These are phyloP conservation scores for Fomitopsis palustris DNA, from an alignment of 1,284 basidiomycete species.

Conservation along the genomic window DNA sequence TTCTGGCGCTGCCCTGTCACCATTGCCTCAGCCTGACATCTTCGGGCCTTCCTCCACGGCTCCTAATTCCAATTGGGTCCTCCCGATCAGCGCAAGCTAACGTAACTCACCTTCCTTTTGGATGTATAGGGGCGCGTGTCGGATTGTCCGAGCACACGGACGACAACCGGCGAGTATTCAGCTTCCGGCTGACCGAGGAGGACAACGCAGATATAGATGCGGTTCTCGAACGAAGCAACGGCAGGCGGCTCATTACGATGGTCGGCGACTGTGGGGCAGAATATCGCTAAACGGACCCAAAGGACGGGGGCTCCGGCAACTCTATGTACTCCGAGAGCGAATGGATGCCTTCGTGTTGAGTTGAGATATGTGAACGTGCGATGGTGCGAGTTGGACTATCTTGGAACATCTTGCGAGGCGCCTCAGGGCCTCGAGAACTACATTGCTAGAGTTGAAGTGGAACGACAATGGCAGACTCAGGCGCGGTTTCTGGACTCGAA, in stretches of 20 bases:
- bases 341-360: no score
- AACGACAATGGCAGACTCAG: no score
- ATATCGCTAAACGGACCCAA: conserved; percentile 48
- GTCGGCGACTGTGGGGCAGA: conserved; percentile 83
- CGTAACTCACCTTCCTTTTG: background rate
- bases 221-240: conserved; percentile 56
- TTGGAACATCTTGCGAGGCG: no score
- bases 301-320: background rate
- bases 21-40: background rate
- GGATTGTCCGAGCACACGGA: conserved; percentile 73
- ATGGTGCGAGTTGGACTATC: no score
- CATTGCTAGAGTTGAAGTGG: no score
- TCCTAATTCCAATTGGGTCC: background rate
- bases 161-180: conserved; percentile 64
- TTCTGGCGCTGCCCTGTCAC: background rate
- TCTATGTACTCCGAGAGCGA: background rate
- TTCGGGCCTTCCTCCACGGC: background rate
- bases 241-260: conserved; percentile 54
- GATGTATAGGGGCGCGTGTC: conserved; percentile 56
- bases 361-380: no score
- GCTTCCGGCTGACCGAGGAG: conserved; percentile 48
- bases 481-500: no score
- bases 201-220: conserved; percentile 61
- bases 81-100: background rate
- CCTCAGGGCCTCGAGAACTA: no score